A percentile compares a stretch with the other conserved stretches of the same genome.
phyloP scores from a whole-genome alignment of 75 land plant species.

The Azolla pinnata region DNA sequence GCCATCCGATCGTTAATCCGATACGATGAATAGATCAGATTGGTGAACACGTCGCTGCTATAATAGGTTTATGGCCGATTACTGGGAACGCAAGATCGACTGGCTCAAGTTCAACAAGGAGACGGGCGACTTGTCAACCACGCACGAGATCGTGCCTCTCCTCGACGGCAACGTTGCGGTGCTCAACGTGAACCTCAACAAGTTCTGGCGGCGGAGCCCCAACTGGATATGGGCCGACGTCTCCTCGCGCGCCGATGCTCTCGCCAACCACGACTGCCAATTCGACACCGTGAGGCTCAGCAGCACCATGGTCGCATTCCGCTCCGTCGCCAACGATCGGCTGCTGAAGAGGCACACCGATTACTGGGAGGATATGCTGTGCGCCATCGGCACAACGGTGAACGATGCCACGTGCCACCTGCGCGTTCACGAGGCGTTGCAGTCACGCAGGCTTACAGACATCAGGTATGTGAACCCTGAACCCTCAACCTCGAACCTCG shows the following conservation, averaged over 20 bases:
- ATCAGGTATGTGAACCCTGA: too few species aligned
- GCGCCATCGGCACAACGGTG: neutral
- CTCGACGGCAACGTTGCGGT: conserved; percentile 7
- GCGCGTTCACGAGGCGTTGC: neutral
- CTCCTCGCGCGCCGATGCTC: neutral
- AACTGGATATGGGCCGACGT: conserved; percentile 10
- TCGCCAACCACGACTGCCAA: conserved; percentile 6
- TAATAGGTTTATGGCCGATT: neutral
- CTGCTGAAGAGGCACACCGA: conserved; percentile 8
- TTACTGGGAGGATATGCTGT: conserved; percentile 6
- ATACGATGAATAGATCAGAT: too few species aligned
- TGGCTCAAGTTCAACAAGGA: conserved; percentile 5
- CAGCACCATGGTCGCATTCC: conserved; percentile 3
- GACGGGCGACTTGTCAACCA: neutral
- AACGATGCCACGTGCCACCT: conserved; percentile 3
- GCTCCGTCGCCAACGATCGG: neutral
- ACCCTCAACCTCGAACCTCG: too few species aligned
- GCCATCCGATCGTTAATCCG: too few species aligned
- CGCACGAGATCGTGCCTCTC: conserved; percentile 3
- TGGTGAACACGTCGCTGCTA: too few species aligned
- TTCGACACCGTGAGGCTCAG: conserved; percentile 6
- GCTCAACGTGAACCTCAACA: neutral
- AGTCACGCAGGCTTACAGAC: too few species aligned
- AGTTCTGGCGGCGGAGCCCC: conserved; percentile 8
- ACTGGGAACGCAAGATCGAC: conserved; percentile 1